Evolutionary conservation across 352 stramenopile genomes (phyloP).

Genomic region (Globisporangium barbulae): DNA sequence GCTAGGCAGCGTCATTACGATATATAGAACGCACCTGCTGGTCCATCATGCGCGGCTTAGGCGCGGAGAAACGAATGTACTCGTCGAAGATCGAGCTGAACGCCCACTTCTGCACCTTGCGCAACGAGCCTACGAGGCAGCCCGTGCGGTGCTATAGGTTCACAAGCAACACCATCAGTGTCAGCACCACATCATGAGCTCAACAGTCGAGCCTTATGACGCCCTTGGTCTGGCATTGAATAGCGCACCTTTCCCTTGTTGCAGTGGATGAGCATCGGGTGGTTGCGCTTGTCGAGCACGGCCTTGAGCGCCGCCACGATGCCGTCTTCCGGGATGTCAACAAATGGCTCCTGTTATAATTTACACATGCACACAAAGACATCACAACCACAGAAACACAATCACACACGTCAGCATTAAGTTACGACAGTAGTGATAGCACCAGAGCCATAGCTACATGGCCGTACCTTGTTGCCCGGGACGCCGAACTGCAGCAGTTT

Average conservation of each 20-base stretch:
- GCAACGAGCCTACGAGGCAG: constrained; percentile 71
- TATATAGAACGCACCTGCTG: constrained; percentile 46
- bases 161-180: neutral
- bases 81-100: constrained; percentile 85
- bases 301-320: constrained; percentile 71
- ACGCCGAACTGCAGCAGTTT: constrained; percentile 83
- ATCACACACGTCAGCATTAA: neutral
- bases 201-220: neutral
- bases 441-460: neutral
- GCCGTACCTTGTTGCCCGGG: constrained; percentile 71
- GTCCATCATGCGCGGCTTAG: constrained; percentile 87
- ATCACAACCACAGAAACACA: neutral
- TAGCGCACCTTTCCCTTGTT: constrained; percentile 78
- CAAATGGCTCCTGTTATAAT: constrained; percentile 65
- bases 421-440: neutral
- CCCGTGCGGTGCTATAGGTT: constrained; percentile 66
- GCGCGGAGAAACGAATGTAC: constrained; percentile 82
- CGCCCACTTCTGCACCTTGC: constrained; percentile 80
- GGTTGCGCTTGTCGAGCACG: constrained; percentile 82
- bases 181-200: neutral
- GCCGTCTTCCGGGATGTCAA: constrained; percentile 80
- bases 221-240: neutral
- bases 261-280: constrained; percentile 87
- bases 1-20: neutral
- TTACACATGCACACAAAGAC: too few species aligned